A percentile compares a stretch with the other conserved stretches of the same genome.
Conservation (phyloP, 768 basidiomycete species). For the Boletus vinaceobasis region DNA sequence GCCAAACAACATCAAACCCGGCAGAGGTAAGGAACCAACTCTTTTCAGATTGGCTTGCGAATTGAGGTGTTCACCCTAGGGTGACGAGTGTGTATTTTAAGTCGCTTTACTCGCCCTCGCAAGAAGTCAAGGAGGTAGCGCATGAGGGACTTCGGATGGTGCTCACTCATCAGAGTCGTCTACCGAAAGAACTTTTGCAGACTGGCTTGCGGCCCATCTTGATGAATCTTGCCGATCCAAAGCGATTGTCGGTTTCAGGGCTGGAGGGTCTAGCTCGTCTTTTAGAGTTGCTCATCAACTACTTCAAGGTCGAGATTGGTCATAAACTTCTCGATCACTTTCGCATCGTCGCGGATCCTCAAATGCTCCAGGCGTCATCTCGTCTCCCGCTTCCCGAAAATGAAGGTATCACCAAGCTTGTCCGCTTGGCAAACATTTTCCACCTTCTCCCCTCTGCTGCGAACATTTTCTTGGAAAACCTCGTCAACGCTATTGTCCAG, state of each 20-base stretch:
- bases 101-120: constrained; percentile 87
- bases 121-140: constrained; percentile 92
- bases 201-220: constrained; percentile 93
- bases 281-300: constrained; percentile 91
- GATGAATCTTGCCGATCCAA: constrained; percentile 97
- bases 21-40: constrained; percentile 56
- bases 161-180: constrained; percentile 80
- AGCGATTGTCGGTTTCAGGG: constrained; percentile 87
- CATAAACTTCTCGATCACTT: constrained; percentile 97
- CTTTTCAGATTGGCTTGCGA: not conserved
- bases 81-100: constrained; percentile 98
- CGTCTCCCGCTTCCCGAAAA: constrained; percentile 81
- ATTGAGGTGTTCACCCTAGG: constrained; percentile 39
- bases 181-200: constrained; percentile 94
- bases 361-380: constrained; percentile 76
- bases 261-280: constrained; percentile 92
- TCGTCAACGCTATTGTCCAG: constrained; percentile 87
- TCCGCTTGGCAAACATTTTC: constrained; percentile 95
- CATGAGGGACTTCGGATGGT: constrained; percentile 91
- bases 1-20: constrained; percentile 79
- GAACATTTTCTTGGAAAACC: constrained; percentile 82
- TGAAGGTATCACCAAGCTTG: constrained; percentile 88
- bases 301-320: constrained; percentile 99
- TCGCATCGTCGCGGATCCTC: constrained; percentile 85
- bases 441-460: constrained; percentile 93